These are phyloP conservation scores for Claviceps sp. DNA, from an alignment of 2,329 filamentous ascomycete genomes.

Conservation along the genomic window DNA sequence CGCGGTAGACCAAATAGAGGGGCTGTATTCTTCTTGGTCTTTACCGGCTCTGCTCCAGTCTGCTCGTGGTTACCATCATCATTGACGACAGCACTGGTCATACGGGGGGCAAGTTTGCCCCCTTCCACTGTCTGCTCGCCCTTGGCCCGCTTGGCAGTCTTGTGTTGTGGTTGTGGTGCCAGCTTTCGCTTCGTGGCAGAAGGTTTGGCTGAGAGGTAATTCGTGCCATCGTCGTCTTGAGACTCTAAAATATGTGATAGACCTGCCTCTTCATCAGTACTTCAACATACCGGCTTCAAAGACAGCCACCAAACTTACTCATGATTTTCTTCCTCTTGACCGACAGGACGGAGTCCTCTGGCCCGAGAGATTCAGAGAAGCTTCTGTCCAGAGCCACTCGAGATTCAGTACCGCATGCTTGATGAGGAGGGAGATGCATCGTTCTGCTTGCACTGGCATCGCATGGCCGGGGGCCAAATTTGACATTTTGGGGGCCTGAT, in stretches of 20 bases:
- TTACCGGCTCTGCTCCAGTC: background rate
- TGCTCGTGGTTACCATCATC: background rate
- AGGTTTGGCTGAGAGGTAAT: background rate
- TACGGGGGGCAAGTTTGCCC: background rate
- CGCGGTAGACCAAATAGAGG: slow-evolving; percentile 12
- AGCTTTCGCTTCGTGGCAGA: slow-evolving; percentile 1
- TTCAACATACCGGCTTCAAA: background rate
- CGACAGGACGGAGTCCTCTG: background rate
- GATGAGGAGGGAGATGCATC: background rate
- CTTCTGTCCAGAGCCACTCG: background rate
- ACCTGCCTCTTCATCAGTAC: background rate
- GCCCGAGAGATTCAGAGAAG: background rate
- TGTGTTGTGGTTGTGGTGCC: slow-evolving; percentile 4
- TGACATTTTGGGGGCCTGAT: background rate
- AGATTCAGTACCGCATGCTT: background rate
- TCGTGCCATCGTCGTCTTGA: slow-evolving; percentile 3
- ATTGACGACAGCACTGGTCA: background rate
- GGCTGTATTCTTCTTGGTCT: slow-evolving; percentile 6
- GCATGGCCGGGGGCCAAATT: background rate
- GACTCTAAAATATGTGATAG: background rate
- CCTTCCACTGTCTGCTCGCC: background rate
- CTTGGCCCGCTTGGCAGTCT: background rate
- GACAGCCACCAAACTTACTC: background rate
- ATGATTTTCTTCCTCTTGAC: background rate
- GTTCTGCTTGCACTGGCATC: too few relatives aligned